These are phyloP conservation scores for Podospora appendiculata DNA, from an alignment of 495 filamentous ascomycete species.

Conservation along the genomic window DNA sequence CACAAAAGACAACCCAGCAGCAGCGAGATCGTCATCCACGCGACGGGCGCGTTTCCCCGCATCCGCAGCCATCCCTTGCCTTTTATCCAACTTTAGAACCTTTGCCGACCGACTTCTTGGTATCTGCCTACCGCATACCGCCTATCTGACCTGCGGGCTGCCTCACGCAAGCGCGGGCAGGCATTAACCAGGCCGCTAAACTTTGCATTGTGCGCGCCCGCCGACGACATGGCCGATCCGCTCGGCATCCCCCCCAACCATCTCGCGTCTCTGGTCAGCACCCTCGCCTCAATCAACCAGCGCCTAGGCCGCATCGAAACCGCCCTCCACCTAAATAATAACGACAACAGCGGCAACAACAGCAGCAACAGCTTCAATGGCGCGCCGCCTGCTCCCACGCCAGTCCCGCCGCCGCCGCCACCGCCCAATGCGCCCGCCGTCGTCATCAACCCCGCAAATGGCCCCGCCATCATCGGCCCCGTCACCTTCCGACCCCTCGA, in stretches of 20 bases:
- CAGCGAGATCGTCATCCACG: no score
- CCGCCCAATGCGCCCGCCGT: not conserved
- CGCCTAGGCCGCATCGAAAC: constrained; percentile 26
- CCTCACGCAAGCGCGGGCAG: no score
- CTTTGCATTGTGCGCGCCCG: no score
- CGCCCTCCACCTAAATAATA: constrained; percentile 5
- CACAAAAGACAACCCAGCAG: no score
- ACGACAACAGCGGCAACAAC: constrained; percentile 2
- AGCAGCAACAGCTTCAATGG: not conserved
- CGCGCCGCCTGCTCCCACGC: not conserved
- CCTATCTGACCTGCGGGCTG: no score
- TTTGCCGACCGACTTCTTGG: no score
- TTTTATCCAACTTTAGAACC: no score
- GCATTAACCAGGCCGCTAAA: no score
- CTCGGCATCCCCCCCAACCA: constrained; percentile 13
- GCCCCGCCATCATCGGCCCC: constrained; percentile 7
- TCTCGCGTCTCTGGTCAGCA: constrained; percentile 17
- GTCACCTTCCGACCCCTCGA: constrained; percentile 19
- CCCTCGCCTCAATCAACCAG: constrained; percentile 26
- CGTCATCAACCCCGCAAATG: constrained; percentile 2
- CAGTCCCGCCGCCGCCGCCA: not conserved
- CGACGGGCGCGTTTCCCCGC: no score
- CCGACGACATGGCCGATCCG: constrained; percentile 11
- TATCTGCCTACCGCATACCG: no score
- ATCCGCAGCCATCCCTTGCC: no score